Evolutionary conservation across 495 filamentous ascomycete species (phyloP).

Genomic region (Chaetomium tenue): DNA sequence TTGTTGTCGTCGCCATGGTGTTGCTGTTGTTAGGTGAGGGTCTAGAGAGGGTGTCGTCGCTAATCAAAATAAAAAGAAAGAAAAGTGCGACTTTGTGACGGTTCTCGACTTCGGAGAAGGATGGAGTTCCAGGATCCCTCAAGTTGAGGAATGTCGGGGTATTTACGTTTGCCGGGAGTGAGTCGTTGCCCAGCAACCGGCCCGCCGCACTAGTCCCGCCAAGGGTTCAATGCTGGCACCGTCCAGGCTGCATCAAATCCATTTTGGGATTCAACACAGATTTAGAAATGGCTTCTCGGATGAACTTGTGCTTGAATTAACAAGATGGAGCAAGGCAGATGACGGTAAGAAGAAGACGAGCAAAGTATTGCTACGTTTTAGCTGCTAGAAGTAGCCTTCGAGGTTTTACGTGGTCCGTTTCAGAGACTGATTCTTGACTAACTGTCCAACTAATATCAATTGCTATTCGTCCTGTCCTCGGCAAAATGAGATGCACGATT

Average conservation of each 20-base stretch:
- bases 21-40: constrained; percentile 5
- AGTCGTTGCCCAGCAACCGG: constrained; percentile 33
- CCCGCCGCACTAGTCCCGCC: neutral
- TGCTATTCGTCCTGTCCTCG: too few relatives aligned
- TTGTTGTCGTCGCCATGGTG: constrained; percentile 45
- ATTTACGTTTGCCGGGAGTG: constrained; percentile 3
- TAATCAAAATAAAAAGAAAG: neutral
- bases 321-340: too few relatives aligned
- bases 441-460: too few relatives aligned
- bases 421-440: too few relatives aligned
- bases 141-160: constrained; percentile 7
- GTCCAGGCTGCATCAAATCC: neutral
- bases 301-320: too few relatives aligned
- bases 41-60: neutral
- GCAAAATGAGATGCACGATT: too few relatives aligned
- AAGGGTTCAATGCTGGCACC: neutral
- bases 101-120: constrained; percentile 7
- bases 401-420: too few relatives aligned
- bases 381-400: too few relatives aligned
- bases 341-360: too few relatives aligned
- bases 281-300: too few relatives aligned
- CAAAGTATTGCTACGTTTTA: too few relatives aligned
- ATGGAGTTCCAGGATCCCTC: constrained; percentile 18
- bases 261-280: too few relatives aligned
- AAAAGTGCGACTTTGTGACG: neutral